These are phyloP conservation scores for Endogone sp. DNA, from an alignment of 192 early-diverging fungal species.

Conservation along the genomic window DNA sequence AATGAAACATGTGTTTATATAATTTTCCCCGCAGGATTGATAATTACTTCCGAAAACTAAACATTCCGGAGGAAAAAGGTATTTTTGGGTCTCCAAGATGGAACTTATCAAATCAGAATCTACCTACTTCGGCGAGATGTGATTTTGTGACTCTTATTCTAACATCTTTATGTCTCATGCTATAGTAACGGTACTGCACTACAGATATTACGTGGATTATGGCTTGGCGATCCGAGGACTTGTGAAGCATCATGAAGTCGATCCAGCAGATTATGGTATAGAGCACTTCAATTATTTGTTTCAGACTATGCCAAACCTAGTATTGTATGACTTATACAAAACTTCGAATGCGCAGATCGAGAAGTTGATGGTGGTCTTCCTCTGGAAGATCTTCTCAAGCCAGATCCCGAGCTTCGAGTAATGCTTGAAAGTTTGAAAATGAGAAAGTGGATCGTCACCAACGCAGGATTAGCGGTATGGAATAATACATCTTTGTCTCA, in stretches of 20 bases:
- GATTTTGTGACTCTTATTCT: no score
- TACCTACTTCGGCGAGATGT: no score
- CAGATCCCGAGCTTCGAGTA: slow-evolving; percentile 52
- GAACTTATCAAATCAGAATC: no score
- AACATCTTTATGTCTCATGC: no score
- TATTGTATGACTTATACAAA: neutral
- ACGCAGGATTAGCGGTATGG: slow-evolving; percentile 60
- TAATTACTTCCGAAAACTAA: slow-evolving; percentile 50
- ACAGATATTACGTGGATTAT: slow-evolving; percentile 64
- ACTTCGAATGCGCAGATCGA: slow-evolving; percentile 20
- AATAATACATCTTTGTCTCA: neutral
- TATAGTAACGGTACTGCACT: slow-evolving; percentile 40
- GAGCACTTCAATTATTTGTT: neutral
- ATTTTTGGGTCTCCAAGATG: neutral
- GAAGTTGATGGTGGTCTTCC: slow-evolving; percentile 69
- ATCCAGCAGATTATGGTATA: slow-evolving; percentile 59
- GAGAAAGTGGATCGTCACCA: slow-evolving; percentile 78
- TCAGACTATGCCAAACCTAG: neutral
- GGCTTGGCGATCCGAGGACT: slow-evolving; percentile 71
- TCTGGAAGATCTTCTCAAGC: slow-evolving; percentile 55
- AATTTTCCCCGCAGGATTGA: no score
- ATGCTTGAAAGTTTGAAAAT: slow-evolving; percentile 53
- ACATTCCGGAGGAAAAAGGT: slow-evolving; percentile 50
- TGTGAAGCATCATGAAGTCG: slow-evolving; percentile 62
- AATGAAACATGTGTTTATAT: no score